A percentile compares a stretch with the other conserved stretches of the same genome.
These are phyloP conservation scores for Neurospora discreta DNA, from an alignment of 495 filamentous ascomycete genomes.

Conservation along the genomic window DNA sequence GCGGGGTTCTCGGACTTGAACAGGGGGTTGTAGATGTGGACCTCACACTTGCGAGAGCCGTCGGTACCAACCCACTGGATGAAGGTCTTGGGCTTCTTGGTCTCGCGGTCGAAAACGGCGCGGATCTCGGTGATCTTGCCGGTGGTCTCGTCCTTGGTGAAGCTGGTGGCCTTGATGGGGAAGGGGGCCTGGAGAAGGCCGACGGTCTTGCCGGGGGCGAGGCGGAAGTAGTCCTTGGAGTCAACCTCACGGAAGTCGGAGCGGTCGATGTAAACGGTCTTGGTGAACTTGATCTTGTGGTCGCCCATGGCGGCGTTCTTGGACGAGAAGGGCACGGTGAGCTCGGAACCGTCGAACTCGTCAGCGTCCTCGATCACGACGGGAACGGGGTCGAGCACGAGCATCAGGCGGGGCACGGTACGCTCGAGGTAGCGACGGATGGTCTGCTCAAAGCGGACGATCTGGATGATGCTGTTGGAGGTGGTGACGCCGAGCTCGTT, in stretches of 20 bases:
- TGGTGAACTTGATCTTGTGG: constrained; percentile 65
- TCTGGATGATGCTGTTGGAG: constrained; percentile 58
- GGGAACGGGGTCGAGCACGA: constrained; percentile 70
- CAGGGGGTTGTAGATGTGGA: constrained; percentile 67
- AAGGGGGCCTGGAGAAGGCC: constrained; percentile 75
- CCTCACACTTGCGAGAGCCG: constrained; percentile 63
- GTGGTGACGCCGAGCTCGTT: constrained; percentile 84
- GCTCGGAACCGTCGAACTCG: constrained; percentile 42
- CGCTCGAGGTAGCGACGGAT: constrained; percentile 74
- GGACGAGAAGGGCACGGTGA: constrained; percentile 61
- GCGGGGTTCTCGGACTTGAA: constrained; percentile 80
- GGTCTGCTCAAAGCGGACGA: constrained; percentile 62
- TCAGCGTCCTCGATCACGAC: constrained; percentile 71
- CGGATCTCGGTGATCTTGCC: constrained; percentile 61
- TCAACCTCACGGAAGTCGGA: constrained; percentile 84
- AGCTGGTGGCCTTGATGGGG: constrained; percentile 70
- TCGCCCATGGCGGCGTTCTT: constrained; percentile 56
- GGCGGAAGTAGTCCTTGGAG: constrained; percentile 80
- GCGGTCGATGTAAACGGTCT: constrained; percentile 83
- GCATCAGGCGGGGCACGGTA: constrained; percentile 76
- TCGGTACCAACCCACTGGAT: constrained; percentile 79
- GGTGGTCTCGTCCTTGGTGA: constrained; percentile 55
- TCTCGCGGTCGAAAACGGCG: constrained; percentile 54
- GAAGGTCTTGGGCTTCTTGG: constrained; percentile 75
- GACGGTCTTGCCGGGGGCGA: constrained; percentile 82